These are phyloP conservation scores for Pyrenophora teres DNA, from an alignment of 2,329 filamentous ascomycete species.

Conservation along the genomic window DNA sequence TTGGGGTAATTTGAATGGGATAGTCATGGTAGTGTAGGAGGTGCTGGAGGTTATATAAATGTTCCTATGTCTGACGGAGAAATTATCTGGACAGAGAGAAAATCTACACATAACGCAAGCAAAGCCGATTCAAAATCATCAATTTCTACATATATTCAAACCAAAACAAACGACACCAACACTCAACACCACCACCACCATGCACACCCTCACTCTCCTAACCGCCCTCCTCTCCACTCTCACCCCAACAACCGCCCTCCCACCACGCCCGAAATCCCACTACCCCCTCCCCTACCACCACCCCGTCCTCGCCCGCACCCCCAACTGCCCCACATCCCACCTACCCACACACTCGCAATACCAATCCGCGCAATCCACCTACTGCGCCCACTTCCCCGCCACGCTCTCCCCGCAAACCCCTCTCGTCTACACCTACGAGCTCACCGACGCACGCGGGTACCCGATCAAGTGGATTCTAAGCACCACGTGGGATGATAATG, in stretches of 20 bases:
- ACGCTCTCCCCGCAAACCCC: not conserved
- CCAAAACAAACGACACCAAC: too few relatives aligned
- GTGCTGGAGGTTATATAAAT: too few relatives aligned
- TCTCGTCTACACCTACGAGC: not conserved
- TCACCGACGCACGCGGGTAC: not conserved
- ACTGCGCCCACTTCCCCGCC: constrained; percentile 2
- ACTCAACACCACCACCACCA: too few relatives aligned
- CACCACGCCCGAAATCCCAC: not conserved
- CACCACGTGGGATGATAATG: not conserved
- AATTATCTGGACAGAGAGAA: too few relatives aligned
- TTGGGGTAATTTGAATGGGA: not conserved
- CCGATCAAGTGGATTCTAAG: not conserved
- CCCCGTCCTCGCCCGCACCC: not conserved
- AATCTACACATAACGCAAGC: not conserved
- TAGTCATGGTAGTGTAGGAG: not conserved
- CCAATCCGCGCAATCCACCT: not conserved
- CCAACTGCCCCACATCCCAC: too few relatives aligned
- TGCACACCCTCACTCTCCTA: too few relatives aligned
- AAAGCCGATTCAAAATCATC: not conserved
- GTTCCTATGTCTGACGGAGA: too few relatives aligned
- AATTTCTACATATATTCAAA: too few relatives aligned
- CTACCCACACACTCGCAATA: not conserved
- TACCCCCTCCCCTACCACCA: not conserved
- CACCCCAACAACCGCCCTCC: not conserved
- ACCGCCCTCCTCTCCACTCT: not conserved